Base-by-base conservation (phyloP, 176 grass and related monocot species). In the Eragrostis nindensis region DNA sequence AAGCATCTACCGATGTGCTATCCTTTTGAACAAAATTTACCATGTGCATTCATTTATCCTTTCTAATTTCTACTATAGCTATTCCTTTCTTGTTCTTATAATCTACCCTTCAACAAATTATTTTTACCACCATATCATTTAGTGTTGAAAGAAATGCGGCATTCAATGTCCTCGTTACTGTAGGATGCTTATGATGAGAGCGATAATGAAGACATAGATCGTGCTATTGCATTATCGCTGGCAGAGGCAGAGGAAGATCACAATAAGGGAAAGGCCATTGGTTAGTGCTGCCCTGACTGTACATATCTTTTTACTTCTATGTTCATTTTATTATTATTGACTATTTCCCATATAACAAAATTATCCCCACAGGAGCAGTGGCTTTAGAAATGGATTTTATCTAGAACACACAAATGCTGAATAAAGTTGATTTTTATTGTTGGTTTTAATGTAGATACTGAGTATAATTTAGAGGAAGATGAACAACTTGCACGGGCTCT, bases 401-500 rank as follows among this genome's bases (percentile, higher is more conserved):
- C 52, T 54, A 63, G 54, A 27, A 53, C 26, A 69, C 8, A 17
- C 14, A 43, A 27, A 54, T 77, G 36, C 36, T 22, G 67, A 87
- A 7, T 57, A 62, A 75, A 62, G 25, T 44, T 56, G 12, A 14
- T 40, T 64, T 71, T 25, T 73, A 32, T 50, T 65, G 16, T 82
- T 79, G 0, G n/a, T 81, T 75, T 75, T 55, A 39, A 47, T 85
- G 61, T 78, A 94, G 92, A 85, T 74, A 49, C 55, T 75, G 11
- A 67, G 74, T 82, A 88, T 81, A 73, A 77, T 76, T 79, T 91
- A 71, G 94, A 97, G 80, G 92, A 97, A 90, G 94, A 97, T 80
- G 94, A 97, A 84, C 90, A 94, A 66, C 87, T 97, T 86, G 91
- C 94, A 92, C 70, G 84, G 46, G 94, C 94, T 68, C 77, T 97